Conservation (phyloP, 108 stramenopile species). For the Nannochloropsis granulata region DNA sequence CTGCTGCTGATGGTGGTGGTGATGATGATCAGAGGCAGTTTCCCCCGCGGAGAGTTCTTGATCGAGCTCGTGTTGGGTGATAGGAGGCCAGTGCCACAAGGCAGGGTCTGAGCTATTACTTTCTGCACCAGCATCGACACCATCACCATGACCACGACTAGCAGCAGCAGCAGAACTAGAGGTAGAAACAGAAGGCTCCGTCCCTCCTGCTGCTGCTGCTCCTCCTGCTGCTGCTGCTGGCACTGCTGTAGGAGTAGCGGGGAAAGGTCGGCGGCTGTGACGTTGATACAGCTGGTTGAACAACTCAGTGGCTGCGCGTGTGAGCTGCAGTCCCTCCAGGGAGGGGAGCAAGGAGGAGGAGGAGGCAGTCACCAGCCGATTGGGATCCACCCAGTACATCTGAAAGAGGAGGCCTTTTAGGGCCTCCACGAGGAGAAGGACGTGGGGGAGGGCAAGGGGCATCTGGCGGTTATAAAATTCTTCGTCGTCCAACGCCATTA, state of each 20-base stretch:
- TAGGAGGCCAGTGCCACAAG: not conserved
- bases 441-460: conserved; percentile 7
- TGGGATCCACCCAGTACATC: not conserved
- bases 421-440: not conserved
- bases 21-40: not conserved
- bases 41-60: not conserved
- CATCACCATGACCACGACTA: not conserved
- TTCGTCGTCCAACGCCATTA: conserved; percentile 24
- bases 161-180: not conserved
- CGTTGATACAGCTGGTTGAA: conserved; percentile 30
- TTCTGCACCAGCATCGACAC: not conserved
- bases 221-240: not conserved
- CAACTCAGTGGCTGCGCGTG: conserved; percentile 13
- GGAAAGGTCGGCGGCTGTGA: conserved; percentile 3
- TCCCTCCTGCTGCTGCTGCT: not conserved
- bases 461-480: conserved; percentile 22
- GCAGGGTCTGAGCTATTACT: not conserved
- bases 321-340: conserved; percentile 2
- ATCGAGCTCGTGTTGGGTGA: not conserved
- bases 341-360: not conserved
- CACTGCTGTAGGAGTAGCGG: not conserved
- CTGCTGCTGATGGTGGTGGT: not conserved
- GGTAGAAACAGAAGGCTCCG: not conserved
- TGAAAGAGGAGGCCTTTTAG: not conserved
- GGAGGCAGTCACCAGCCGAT: not conserved